phyloP scores from a whole-genome alignment of 768 basidiomycete genomes.

The Cystobasidiopsis lactophilus region DNA sequence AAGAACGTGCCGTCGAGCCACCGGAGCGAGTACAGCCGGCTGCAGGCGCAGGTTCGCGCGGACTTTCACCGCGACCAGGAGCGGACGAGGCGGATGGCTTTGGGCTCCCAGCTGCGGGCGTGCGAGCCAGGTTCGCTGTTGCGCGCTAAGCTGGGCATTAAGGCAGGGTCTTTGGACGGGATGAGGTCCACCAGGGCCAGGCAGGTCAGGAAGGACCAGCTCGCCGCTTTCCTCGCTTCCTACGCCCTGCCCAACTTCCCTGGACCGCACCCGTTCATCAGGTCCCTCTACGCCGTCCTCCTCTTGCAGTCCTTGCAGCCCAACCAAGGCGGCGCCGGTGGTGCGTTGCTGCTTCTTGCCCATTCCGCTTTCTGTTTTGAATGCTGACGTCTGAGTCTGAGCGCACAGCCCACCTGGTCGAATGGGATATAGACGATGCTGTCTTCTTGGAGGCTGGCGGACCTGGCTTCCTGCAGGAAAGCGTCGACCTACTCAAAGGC shows the following conservation, averaged over 20 bases:
- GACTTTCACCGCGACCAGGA: constrained; percentile 14
- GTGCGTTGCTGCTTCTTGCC: too few relatives aligned
- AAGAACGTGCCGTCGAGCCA: constrained; percentile 3
- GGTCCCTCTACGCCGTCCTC: constrained; percentile 6
- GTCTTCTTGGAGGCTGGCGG: constrained; percentile 16
- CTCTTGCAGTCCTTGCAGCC: constrained; percentile 8
- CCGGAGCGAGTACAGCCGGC: constrained; percentile 9
- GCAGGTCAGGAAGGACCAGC: not conserved
- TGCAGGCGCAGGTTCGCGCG: constrained; percentile 8
- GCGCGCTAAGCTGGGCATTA: constrained; percentile 2
- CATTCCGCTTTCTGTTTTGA: too few relatives aligned
- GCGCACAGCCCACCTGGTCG: too few relatives aligned
- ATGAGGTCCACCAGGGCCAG: constrained; percentile 7
- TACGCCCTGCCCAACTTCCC: constrained; percentile 7
- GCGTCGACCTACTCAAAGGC: constrained; percentile 11
- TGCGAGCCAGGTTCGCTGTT: not conserved
- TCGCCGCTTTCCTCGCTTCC: constrained; percentile 5
- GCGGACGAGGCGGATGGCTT: not conserved
- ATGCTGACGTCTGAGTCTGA: too few relatives aligned
- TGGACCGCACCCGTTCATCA: constrained; percentile 14
- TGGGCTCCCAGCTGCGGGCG: constrained; percentile 3
- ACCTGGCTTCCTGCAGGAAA: constrained; percentile 9
- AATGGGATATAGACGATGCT: constrained; percentile 14
- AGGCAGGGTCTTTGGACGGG: not conserved
- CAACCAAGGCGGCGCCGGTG: constrained; percentile 8